Conservation (phyloP, 345 rosid species). For the Stellera chamaejasme region DNA sequence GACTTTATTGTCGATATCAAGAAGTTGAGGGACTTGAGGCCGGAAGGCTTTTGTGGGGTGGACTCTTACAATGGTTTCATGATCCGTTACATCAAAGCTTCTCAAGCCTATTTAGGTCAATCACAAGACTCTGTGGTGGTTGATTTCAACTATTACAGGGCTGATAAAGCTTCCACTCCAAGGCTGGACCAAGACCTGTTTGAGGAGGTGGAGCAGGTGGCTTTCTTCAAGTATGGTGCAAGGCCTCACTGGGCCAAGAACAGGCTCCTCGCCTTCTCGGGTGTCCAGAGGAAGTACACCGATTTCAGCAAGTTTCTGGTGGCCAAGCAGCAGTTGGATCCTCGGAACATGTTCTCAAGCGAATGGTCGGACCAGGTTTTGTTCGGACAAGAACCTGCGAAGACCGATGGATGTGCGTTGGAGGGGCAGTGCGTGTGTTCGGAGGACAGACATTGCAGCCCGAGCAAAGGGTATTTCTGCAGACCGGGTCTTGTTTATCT, state of each 20-base stretch:
- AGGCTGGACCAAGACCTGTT: slow-evolving; percentile 61
- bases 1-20: slow-evolving; percentile 55
- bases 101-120: slow-evolving; percentile 71
- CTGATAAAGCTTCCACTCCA: slow-evolving; percentile 46
- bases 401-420: slow-evolving; percentile 66
- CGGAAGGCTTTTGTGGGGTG: slow-evolving; percentile 54
- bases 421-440: slow-evolving; percentile 85
- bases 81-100: slow-evolving; percentile 69
- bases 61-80: slow-evolving; percentile 67
- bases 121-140: slow-evolving; percentile 65
- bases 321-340: slow-evolving; percentile 66
- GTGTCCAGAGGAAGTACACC: slow-evolving; percentile 48
- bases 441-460: slow-evolving; percentile 70
- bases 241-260: slow-evolving; percentile 92
- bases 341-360: slow-evolving; percentile 50
- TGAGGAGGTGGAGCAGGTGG: slow-evolving; percentile 95
- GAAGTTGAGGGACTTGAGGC: slow-evolving; percentile 49
- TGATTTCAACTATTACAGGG: slow-evolving; percentile 77
- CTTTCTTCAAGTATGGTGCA: slow-evolving; percentile 67
- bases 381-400: slow-evolving; percentile 29
- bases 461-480: slow-evolving; percentile 59
- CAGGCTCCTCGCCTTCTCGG: slow-evolving; percentile 54
- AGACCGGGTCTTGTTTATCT: slow-evolving; percentile 44
- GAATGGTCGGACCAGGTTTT: slow-evolving; percentile 77
- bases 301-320: slow-evolving; percentile 34